Percentiles rank a stretch among this genome's conserved stretches.
phyloP scores from a whole-genome alignment of 345 rosid species.

The Euphorbia peplus region DNA sequence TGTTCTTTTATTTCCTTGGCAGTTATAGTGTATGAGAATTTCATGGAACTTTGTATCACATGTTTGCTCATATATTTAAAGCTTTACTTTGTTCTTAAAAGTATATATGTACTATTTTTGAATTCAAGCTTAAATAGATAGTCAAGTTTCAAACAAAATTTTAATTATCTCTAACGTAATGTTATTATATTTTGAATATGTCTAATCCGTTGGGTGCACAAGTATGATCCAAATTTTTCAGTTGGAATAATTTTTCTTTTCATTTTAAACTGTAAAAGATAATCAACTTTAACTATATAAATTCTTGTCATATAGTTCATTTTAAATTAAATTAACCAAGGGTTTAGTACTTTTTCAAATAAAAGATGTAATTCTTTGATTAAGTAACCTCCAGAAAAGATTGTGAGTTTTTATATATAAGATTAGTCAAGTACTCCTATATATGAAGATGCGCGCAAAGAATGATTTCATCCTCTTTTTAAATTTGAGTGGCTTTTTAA shows the following conservation, averaged over 20 bases:
- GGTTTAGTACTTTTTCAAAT: neutral
- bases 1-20: constrained; percentile 6
- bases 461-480: constrained; percentile 23
- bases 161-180: no score
- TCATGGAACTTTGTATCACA: constrained; percentile 21
- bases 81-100: constrained; percentile 10
- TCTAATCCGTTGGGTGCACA: no score
- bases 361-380: constrained; percentile 18
- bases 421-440: neutral
- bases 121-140: no score
- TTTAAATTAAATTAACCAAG: neutral
- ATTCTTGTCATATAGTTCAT: neutral
- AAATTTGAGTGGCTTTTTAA: neutral
- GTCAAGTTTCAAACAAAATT: no score
- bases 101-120: no score
- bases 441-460: constrained; percentile 20
- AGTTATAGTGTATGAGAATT: constrained; percentile 19
- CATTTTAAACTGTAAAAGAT: neutral
- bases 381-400: constrained; percentile 13
- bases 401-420: constrained; percentile 4
- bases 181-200: no score
- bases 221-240: no score
- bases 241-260: neutral
- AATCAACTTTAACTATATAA: neutral
- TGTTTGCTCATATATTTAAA: constrained; percentile 12